Evolutionary conservation across 2,329 filamentous ascomycete genomes (phyloP), one percentile per base, ranked within the genome.

Genomic region (Phialocephala subalpina): DNA sequence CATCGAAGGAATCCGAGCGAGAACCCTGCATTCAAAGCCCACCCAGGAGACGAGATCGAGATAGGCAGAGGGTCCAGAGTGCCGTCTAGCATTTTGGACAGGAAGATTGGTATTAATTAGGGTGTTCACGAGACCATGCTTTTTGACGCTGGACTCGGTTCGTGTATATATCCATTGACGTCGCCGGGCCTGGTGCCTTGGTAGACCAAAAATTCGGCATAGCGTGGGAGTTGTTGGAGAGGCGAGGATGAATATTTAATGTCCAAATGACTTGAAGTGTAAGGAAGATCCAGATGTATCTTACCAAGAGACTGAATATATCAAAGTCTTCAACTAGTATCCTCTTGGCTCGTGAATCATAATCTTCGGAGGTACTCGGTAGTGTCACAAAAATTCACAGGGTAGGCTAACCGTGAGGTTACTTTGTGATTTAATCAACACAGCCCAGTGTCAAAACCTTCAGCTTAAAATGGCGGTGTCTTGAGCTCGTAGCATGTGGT

Each of bases 41-140:
- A 77, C 66, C 76, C 75, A 3, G 76, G 76, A 4, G 69, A 76
- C 6, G 75, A 77, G 62, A 61, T 77, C 7, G 62, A 71, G 27
- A 69, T 76, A 9, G 63, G 61, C 11, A 57, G 63, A 22, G 75
- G 74, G 9, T 71, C 70, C 3, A 66, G 75, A 60, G 70, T 77
- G 18, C 70, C 75, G 14, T 77, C 75, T 55, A 65, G 53, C n/a
- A 72, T 77, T 38, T 61, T 77, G 56, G 73, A 77, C 53, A 70
- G 66, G 60, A 76, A 74, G 49, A 67, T 71, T 20, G 71, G 72
- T 47, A 59, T 74, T 60, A 64, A 64, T 56, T 72, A 62, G 58
- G 62, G 20, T 20, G 49, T 58, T 58, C 57, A 64, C 63, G 62
- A 55, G 57, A 42, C 33, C 33, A 61, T 61, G 40, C 33, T 35